phyloP scores from a whole-genome alignment of 2,329 filamentous ascomycete species.

The Beauveria australis region DNA sequence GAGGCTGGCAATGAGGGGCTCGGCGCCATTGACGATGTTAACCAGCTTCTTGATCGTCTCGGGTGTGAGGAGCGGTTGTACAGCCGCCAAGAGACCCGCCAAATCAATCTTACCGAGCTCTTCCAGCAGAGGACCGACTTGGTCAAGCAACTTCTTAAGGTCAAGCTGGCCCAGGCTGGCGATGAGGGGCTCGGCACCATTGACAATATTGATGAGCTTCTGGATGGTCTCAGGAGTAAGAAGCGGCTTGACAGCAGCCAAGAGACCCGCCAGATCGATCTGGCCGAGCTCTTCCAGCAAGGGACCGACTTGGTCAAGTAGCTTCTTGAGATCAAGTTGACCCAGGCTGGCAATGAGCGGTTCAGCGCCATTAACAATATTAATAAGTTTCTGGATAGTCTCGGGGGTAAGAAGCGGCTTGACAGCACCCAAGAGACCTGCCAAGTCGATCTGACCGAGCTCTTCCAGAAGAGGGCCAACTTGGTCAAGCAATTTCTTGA shows the following conservation, averaged over 20 bases:
- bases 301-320: slow-evolving; percentile 17
- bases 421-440: slow-evolving; percentile 23
- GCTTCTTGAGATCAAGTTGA: slow-evolving; percentile 12
- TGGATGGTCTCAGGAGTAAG: slow-evolving; percentile 24
- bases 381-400: slow-evolving; percentile 19
- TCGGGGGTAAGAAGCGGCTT: slow-evolving; percentile 26
- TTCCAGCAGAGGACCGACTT: slow-evolving; percentile 4
- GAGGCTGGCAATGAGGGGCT: slow-evolving; percentile 18
- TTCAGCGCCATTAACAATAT: slow-evolving; percentile 9
- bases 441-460: slow-evolving; percentile 20
- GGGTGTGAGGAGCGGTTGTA: slow-evolving; percentile 6
- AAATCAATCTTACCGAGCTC: too few species aligned
- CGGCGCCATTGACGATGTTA: slow-evolving; percentile 11
- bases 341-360: slow-evolving; percentile 19
- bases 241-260: slow-evolving; percentile 26
- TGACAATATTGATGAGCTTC: slow-evolving; percentile 13
- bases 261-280: slow-evolving; percentile 21
- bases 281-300: slow-evolving; percentile 22
- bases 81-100: slow-evolving; percentile 12
- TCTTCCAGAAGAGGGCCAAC: slow-evolving; percentile 17
- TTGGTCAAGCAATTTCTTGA: slow-evolving; percentile 11
- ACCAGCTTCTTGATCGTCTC: slow-evolving; percentile 12
- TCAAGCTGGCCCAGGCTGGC: slow-evolving; percentile 17
- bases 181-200: slow-evolving; percentile 11
- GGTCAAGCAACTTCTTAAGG: slow-evolving; percentile 16